These are phyloP conservation scores for Clonostachys rhizophaga DNA, from an alignment of 2,329 filamentous ascomycete species.

Conservation along the genomic window DNA sequence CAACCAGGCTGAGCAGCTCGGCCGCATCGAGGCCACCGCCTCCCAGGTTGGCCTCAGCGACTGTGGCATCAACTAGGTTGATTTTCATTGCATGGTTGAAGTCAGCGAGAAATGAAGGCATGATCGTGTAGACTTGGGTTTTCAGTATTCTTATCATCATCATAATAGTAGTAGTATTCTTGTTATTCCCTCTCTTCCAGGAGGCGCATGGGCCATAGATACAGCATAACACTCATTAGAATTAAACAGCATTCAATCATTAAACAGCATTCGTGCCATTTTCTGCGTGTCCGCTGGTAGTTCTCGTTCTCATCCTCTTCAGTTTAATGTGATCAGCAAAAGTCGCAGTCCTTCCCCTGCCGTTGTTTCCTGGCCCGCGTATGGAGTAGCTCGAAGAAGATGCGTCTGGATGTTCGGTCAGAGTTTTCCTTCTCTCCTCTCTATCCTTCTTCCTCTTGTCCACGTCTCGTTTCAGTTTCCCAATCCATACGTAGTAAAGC, in stretches of 20 bases:
- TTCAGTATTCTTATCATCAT: neutral
- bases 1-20: slow-evolving; percentile 41
- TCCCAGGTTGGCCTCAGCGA: slow-evolving; percentile 32
- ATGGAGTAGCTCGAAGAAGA: too few relatives aligned
- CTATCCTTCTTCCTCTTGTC: neutral
- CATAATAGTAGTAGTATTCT: neutral
- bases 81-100: too few relatives aligned
- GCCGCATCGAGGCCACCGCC: slow-evolving; percentile 45
- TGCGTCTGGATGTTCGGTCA: too few relatives aligned
- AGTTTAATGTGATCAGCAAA: too few relatives aligned
- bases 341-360: too few relatives aligned
- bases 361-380: too few relatives aligned
- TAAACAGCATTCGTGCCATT: too few relatives aligned
- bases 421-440: neutral
- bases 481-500: slow-evolving; percentile 24
- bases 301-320: too few relatives aligned
- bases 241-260: too few relatives aligned
- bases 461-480: neutral
- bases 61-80: slow-evolving; percentile 31
- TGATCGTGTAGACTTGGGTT: neutral
- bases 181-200: neutral
- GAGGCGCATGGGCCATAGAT: too few relatives aligned
- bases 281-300: too few relatives aligned
- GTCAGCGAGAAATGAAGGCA: neutral
- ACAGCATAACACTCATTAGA: too few relatives aligned